Evolutionary conservation across 345 rosid species (phyloP).

Genomic region (Hypericum perforatum): DNA sequence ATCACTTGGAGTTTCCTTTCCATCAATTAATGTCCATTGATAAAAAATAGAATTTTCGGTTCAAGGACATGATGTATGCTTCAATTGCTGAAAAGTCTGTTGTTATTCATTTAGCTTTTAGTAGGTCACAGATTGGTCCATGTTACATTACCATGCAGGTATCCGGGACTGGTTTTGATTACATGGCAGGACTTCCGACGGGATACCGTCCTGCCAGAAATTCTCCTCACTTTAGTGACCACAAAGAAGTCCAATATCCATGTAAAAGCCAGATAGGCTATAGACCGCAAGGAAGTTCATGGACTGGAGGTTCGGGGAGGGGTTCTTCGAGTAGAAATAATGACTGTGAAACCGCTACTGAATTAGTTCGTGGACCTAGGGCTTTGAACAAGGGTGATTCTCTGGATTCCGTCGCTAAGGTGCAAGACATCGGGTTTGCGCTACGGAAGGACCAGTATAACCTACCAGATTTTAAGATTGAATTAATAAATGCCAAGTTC

Average conservation of each 20-base stretch:
- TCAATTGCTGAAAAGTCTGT: too few species aligned
- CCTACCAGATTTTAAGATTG: constrained; percentile 43
- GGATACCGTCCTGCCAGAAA: constrained; percentile 33
- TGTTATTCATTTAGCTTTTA: too few species aligned
- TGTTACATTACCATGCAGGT: constrained; percentile 20
- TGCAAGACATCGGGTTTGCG: constrained; percentile 25
- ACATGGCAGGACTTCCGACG: constrained; percentile 26
- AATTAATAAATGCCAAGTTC: constrained; percentile 45
- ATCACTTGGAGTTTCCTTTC: background rate
- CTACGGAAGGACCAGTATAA: constrained; percentile 39
- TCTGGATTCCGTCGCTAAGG: constrained; percentile 29
- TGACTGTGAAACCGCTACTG: constrained; percentile 36
- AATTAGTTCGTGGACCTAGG: constrained; percentile 68
- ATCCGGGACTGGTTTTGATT: constrained; percentile 26
- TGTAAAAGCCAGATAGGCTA: constrained; percentile 25
- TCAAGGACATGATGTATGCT: too few species aligned
- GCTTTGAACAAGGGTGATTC: constrained; percentile 26
- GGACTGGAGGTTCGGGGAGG: constrained; percentile 37
- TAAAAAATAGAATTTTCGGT: too few species aligned
- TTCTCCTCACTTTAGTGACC: constrained; percentile 25
- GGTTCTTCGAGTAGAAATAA: constrained; percentile 23
- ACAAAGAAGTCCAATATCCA: constrained; percentile 27
- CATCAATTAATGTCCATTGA: background rate
- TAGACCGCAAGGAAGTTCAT: constrained; percentile 28
- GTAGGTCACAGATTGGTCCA: constrained; percentile 6